Percentiles rank a stretch among this genome's conserved stretches.
phyloP scores from a whole-genome alignment of 1,284 basidiomycete genomes.

The Rhodofomes roseus region DNA sequence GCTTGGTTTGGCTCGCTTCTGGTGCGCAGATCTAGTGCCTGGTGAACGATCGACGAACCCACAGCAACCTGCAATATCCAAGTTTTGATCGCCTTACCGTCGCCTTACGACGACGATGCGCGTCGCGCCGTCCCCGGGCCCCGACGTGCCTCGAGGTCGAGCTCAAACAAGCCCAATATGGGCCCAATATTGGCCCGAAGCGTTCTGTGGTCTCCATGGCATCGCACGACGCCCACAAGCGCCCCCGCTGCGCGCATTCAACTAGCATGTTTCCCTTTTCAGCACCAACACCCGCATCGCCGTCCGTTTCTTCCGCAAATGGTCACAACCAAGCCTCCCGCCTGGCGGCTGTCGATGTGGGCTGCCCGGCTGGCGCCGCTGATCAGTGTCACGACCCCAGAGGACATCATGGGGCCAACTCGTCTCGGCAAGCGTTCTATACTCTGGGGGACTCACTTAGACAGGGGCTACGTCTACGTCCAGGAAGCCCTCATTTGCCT shows the following conservation, averaged over 20 bases:
- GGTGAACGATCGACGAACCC: no score
- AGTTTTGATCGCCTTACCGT: not conserved
- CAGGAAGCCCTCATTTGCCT: not conserved
- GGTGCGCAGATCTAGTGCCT: not conserved
- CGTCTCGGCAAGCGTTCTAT: not conserved
- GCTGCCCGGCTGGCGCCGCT: not conserved
- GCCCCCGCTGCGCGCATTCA: not conserved
- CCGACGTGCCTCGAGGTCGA: not conserved
- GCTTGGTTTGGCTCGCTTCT: not conserved
- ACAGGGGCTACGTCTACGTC: not conserved
- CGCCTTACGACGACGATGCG: not conserved
- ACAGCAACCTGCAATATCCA: not conserved
- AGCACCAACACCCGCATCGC: not conserved
- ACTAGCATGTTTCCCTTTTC: not conserved
- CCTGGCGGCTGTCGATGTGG: not conserved
- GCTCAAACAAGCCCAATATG: no score
- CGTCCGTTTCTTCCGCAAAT: not conserved
- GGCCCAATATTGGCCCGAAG: not conserved
- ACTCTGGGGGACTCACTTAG: not conserved
- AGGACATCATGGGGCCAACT: not conserved
- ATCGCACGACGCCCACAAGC: not conserved
- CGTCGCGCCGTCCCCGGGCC: no score
- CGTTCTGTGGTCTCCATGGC: not conserved
- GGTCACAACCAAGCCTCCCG: not conserved
- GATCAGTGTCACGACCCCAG: not conserved